These are phyloP conservation scores for Clarkia xantiana DNA, from an alignment of 345 rosid genomes.

Conservation along the genomic window DNA sequence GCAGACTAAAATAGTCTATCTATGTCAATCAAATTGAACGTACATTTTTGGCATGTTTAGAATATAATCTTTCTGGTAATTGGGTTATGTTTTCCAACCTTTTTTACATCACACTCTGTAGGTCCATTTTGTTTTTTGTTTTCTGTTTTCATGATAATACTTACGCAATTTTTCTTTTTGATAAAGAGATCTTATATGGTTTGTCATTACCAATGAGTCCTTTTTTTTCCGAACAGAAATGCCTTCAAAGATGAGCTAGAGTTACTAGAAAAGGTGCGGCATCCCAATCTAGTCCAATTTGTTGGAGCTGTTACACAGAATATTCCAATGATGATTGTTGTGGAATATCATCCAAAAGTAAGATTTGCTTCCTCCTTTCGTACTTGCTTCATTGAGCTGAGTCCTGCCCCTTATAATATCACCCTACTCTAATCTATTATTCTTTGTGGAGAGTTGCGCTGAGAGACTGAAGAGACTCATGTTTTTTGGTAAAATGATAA, in stretches of 20 bases:
- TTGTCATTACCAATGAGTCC: not conserved
- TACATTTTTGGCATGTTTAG: too few relatives aligned
- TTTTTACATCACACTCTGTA: too few relatives aligned
- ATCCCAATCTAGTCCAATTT: conserved; percentile 95
- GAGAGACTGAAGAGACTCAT: too few relatives aligned
- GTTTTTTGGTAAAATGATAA: too few relatives aligned
- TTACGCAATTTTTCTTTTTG: too few relatives aligned
- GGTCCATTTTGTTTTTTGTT: too few relatives aligned
- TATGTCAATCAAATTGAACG: too few relatives aligned
- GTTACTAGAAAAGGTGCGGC: conserved; percentile 71
- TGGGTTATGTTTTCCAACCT: too few relatives aligned
- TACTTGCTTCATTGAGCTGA: not conserved
- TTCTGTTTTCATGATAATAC: too few relatives aligned
- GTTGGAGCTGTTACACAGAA: conserved; percentile 99
- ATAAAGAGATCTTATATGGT: too few relatives aligned
- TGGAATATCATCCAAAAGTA: conserved; percentile 76
- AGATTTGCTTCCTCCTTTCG: conserved; percentile 13
- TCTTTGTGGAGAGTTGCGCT: not conserved
- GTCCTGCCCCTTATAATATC: not conserved
- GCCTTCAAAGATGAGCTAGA: conserved; percentile 80
- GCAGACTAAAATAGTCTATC: too few relatives aligned
- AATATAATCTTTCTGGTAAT: too few relatives aligned
- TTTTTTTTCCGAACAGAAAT: conserved; percentile 40
- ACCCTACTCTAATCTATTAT: not conserved
- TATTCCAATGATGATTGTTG: conserved; percentile 90